phyloP scores from a whole-genome alignment of 306 rosid species.

The Amphicarpaea edgeworthii region DNA sequence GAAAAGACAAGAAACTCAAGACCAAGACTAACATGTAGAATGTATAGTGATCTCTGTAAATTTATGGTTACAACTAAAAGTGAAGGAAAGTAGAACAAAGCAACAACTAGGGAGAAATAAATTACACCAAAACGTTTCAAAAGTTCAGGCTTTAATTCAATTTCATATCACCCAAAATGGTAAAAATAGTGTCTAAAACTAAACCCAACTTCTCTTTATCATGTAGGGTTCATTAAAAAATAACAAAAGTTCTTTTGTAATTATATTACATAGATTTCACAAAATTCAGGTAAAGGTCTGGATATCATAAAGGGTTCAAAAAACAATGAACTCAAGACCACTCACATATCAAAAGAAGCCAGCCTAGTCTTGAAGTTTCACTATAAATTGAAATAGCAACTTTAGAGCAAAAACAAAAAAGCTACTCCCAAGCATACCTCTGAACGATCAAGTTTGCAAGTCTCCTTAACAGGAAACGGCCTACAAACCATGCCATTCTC shows the following conservation, averaged over 20 bases:
- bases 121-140: conserved; percentile 11
- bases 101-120: neutral
- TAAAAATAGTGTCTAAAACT: conserved; percentile 14
- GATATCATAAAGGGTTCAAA: conserved; percentile 26
- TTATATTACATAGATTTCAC: conserved; percentile 5
- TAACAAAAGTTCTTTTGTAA: neutral
- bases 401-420: conserved; percentile 24
- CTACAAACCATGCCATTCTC: conserved; percentile 87
- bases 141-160: conserved; percentile 10
- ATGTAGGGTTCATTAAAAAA: conserved; percentile 3
- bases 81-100: conserved; percentile 26
- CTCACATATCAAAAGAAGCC: conserved; percentile 2
- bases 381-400: conserved; percentile 24
- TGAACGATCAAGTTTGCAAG: conserved; percentile 68
- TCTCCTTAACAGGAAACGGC: conserved; percentile 88
- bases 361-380: neutral
- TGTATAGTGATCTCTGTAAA: conserved; percentile 2
- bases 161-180: conserved; percentile 23
- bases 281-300: neutral
- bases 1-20: conserved; percentile 4
- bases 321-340: conserved; percentile 34
- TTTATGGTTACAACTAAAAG: neutral
- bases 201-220: conserved; percentile 24
- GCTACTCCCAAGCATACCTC: conserved; percentile 67
- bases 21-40: neutral